These are phyloP conservation scores for Pisolithus tinctorius DNA, from an alignment of 768 basidiomycete genomes.

Conservation along the genomic window DNA sequence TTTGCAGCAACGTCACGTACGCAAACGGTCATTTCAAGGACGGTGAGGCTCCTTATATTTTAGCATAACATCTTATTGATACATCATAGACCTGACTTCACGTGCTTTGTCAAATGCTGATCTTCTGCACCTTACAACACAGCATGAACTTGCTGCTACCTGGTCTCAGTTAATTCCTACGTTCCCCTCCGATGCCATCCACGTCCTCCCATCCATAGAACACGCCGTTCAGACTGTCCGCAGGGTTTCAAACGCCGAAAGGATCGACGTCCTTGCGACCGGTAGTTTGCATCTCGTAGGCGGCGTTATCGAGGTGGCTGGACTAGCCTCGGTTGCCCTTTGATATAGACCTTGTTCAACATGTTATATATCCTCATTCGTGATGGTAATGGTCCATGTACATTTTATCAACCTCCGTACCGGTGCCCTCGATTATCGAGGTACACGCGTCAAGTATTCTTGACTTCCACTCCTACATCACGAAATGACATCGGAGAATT, in stretches of 20 bases:
- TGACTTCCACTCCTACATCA: slow-evolving; percentile 5
- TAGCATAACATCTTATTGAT: not conserved
- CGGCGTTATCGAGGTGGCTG: slow-evolving; percentile 88
- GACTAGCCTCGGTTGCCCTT: slow-evolving; percentile 63
- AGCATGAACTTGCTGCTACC: slow-evolving; percentile 66
- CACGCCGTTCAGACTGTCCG: slow-evolving; percentile 73
- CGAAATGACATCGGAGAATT: slow-evolving; percentile 4
- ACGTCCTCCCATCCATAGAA: slow-evolving; percentile 83
- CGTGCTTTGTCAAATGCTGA: slow-evolving; percentile 58
- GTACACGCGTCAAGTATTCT: slow-evolving; percentile 6
- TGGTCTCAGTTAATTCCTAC: slow-evolving; percentile 62
- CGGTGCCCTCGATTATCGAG: not conserved
- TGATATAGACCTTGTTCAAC: slow-evolving; percentile 19
- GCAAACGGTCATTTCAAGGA: slow-evolving; percentile 84
- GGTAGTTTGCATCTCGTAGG: slow-evolving; percentile 94
- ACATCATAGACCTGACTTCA: slow-evolving; percentile 64
- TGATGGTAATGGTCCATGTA: slow-evolving; percentile 8
- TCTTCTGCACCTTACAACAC: slow-evolving; percentile 60
- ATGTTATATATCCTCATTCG: slow-evolving; percentile 1
- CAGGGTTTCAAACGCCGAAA: slow-evolving; percentile 24
- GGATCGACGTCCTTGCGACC: slow-evolving; percentile 68
- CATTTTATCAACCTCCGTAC: too few relatives aligned
- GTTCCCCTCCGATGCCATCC: slow-evolving; percentile 55
- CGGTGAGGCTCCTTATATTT: slow-evolving; percentile 41
- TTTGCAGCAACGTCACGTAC: slow-evolving; percentile 96